Percentiles rank a stretch among this genome's conserved stretches.
Evolutionary conservation across 2,329 filamentous ascomycete genomes (phyloP).

Genomic region (Alternaria infectoria): DNA sequence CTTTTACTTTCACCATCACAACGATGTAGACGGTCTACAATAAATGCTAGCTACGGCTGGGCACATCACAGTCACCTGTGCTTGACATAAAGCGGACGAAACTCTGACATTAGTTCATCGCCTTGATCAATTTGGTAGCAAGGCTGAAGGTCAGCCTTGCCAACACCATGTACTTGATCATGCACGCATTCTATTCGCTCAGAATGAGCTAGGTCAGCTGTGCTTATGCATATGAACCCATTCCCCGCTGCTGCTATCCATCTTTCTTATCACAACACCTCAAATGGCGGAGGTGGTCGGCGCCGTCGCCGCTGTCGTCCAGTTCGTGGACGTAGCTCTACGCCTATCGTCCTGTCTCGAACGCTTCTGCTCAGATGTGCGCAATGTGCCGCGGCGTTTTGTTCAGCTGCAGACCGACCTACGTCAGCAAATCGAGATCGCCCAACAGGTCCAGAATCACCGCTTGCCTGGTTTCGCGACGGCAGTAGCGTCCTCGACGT

Average conservation of each 20-base stretch:
- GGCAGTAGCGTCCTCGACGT: neutral
- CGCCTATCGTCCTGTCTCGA: neutral
- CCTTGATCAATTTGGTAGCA: too few species aligned
- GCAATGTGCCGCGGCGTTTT: neutral
- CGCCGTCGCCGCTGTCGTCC: neutral
- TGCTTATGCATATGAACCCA: neutral
- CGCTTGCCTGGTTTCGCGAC: neutral
- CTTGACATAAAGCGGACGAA: neutral
- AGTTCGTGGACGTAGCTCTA: neutral
- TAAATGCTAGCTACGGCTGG: too few species aligned
- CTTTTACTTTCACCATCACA: neutral
- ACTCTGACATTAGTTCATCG: neutral
- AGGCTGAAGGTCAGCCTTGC: neutral
- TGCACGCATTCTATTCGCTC: neutral
- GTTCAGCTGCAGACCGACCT: neutral
- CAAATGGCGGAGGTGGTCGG: neutral
- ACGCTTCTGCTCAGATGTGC: neutral
- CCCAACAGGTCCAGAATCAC: neutral
- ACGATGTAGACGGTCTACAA: neutral
- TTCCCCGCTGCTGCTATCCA: neutral
- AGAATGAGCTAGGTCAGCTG: neutral
- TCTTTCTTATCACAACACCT: neutral
- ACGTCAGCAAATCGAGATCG: neutral
- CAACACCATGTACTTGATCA: neutral
- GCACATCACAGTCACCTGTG: neutral